Evolutionary conservation across 805 yeast species (phyloP).

Genomic region (Naumovozyma baii): DNA sequence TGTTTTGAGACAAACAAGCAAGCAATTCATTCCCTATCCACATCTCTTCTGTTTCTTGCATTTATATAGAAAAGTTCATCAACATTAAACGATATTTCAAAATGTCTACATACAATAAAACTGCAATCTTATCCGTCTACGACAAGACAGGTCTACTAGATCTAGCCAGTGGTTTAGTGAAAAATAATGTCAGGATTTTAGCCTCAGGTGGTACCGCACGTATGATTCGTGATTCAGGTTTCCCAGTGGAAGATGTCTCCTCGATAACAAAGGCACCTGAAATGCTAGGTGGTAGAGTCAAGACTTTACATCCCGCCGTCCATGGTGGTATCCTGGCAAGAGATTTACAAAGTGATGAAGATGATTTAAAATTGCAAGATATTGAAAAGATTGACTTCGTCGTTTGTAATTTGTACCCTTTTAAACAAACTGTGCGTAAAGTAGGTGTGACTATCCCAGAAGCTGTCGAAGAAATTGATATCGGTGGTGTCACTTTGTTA

Average conservation of each 20-base stretch:
- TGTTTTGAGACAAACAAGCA: too few relatives aligned
- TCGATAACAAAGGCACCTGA: slow-evolving; percentile 96
- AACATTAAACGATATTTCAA: not conserved
- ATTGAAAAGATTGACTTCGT: slow-evolving; percentile 93
- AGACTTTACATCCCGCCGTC: slow-evolving; percentile 96
- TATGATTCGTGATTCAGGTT: slow-evolving; percentile 91
- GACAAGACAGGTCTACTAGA: slow-evolving; percentile 94
- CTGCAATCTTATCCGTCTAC: slow-evolving; percentile 93
- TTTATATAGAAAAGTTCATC: not conserved
- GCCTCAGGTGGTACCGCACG: slow-evolving; percentile 97
- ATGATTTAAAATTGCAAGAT: slow-evolving; percentile 76
- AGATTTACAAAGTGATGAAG: slow-evolving; percentile 78
- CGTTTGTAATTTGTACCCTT: slow-evolving; percentile 94
- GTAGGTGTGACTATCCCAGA: slow-evolving; percentile 90
- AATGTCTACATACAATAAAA: slow-evolving; percentile 33
- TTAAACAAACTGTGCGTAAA: slow-evolving; percentile 92
- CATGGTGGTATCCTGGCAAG: slow-evolving; percentile 96
- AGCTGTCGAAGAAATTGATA: slow-evolving; percentile 97
- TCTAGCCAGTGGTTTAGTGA: slow-evolving; percentile 85
- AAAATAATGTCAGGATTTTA: slow-evolving; percentile 78
- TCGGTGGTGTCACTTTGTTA: slow-evolving; percentile 92
- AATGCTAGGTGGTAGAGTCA: slow-evolving; percentile 96
- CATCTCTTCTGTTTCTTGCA: not conserved
- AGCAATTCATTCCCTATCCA: not conserved
- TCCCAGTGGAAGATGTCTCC: slow-evolving; percentile 92